Percentiles rank a stretch among this genome's conserved stretches.
phyloP scores from a whole-genome alignment of 148 eudicot genomes.

The Bassia scoparia region DNA sequence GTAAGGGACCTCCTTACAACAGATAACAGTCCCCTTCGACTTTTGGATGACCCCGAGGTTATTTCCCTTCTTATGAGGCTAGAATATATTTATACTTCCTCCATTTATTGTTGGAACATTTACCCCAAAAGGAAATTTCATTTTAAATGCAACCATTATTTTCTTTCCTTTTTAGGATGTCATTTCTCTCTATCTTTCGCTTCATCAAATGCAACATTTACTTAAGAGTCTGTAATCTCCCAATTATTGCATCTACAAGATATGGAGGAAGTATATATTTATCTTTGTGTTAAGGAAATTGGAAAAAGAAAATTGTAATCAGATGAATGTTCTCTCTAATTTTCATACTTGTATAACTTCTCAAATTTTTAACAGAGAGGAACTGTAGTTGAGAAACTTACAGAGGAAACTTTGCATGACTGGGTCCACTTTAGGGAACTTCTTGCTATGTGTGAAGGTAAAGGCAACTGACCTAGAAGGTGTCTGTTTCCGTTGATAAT shows the following conservation, averaged over 20 bases:
- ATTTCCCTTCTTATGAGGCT: conserved; percentile 15
- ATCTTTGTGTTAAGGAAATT: no score
- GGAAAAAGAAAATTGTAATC: background rate
- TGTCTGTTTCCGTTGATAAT: conserved; percentile 1
- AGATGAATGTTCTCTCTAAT: background rate
- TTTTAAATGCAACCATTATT: no score
- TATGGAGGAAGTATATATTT: no score
- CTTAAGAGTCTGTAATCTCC: no score
- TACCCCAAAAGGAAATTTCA: no score
- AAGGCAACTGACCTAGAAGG: conserved; percentile 4
- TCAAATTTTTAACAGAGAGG: conserved; percentile 58
- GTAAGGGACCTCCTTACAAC: conserved; percentile 80
- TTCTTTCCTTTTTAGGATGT: no score
- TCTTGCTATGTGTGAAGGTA: conserved; percentile 87
- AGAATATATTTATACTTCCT: no score
- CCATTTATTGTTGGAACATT: no score
- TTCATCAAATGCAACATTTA: no score
- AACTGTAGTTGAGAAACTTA: conserved; percentile 87
- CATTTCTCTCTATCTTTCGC: no score
- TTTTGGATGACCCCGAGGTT: conserved; percentile 98
- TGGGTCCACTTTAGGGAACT: conserved; percentile 81
- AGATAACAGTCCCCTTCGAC: conserved; percentile 73
- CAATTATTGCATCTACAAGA: no score
- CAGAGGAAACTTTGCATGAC: conserved; percentile 75
- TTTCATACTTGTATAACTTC: background rate